These are phyloP conservation scores for Agaricales sp. DNA, from an alignment of 1,284 basidiomycete species.

Conservation along the genomic window DNA sequence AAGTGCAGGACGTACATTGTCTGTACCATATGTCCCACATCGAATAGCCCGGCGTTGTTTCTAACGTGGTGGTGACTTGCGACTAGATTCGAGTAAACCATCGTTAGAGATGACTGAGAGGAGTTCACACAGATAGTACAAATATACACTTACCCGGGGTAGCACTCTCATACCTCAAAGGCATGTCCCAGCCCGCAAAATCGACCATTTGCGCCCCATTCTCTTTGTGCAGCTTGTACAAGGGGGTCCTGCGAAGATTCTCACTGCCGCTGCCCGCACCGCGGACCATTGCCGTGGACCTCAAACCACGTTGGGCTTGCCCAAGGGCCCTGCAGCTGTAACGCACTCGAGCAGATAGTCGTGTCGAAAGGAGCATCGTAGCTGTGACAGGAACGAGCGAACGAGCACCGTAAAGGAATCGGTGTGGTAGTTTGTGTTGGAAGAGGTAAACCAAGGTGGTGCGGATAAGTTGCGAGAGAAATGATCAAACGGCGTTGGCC, in stretches of 20 bases:
- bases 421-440: too few relatives aligned
- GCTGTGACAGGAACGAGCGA: too few relatives aligned
- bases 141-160: conserved; percentile 55
- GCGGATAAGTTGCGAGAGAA: too few relatives aligned
- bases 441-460: too few relatives aligned
- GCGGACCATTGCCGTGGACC: neutral
- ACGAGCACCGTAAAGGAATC: too few relatives aligned
- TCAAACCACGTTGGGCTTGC: neutral
- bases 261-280: neutral
- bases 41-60: conserved; percentile 80
- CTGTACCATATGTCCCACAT: conserved; percentile 98
- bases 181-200: conserved; percentile 96
- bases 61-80: conserved; percentile 91
- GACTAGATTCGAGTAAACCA: conserved; percentile 34
- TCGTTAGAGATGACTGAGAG: conserved; percentile 6
- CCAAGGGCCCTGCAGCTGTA: neutral
- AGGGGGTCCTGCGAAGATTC: conserved; percentile 50
- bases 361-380: too few relatives aligned
- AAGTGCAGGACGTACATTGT: conserved; percentile 41
- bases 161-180: conserved; percentile 74
- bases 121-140: neutral
- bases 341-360: neutral
- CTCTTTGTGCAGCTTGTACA: conserved; percentile 87
- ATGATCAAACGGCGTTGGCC: too few relatives aligned
- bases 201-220: conserved; percentile 93